Evolutionary conservation across 352 stramenopile genomes (phyloP).

Genomic region (Elongisporangium anandrum): DNA sequence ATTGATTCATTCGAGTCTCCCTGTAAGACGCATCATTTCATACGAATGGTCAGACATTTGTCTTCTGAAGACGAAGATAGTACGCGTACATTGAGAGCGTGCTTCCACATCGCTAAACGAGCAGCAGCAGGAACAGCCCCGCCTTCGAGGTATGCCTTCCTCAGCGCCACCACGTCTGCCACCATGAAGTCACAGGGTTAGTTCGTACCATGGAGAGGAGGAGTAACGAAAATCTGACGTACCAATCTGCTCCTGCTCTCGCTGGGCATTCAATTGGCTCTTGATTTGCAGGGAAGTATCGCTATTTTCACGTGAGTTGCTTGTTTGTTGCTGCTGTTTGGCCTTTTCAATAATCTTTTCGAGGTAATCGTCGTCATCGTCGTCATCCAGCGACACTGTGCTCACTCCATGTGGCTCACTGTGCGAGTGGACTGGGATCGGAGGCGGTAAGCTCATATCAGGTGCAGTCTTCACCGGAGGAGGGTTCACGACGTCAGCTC

Average conservation of each 20-base stretch:
- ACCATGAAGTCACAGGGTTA: slow-evolving; percentile 4
- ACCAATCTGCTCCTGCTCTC: slow-evolving; percentile 20
- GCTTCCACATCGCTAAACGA: slow-evolving; percentile 54
- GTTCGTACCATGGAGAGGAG: background rate
- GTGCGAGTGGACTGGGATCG: slow-evolving; percentile 1
- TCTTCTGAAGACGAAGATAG: background rate
- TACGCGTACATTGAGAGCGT: slow-evolving; percentile 31
- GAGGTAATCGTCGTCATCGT: slow-evolving; percentile 51
- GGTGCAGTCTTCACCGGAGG: background rate
- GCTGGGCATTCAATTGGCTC: slow-evolving; percentile 34
- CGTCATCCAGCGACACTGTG: slow-evolving; percentile 36
- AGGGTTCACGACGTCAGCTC: background rate
- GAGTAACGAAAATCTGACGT: slow-evolving; percentile 5
- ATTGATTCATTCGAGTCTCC: slow-evolving; percentile 28
- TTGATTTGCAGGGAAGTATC: slow-evolving; percentile 59
- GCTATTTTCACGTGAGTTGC: slow-evolving; percentile 51
- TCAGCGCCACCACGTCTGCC: slow-evolving; percentile 25
- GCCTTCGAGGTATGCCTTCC: slow-evolving; percentile 29
- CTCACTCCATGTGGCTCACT: background rate
- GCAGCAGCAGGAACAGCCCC: slow-evolving; percentile 29
- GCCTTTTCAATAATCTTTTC: slow-evolving; percentile 59
- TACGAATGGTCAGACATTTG: background rate
- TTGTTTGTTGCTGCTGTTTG: slow-evolving; percentile 23
- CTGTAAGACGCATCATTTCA: slow-evolving; percentile 9
- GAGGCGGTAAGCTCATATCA: slow-evolving; percentile 2